Base-by-base conservation (phyloP, 306 rosid species). In the Alnus rubra region DNA sequence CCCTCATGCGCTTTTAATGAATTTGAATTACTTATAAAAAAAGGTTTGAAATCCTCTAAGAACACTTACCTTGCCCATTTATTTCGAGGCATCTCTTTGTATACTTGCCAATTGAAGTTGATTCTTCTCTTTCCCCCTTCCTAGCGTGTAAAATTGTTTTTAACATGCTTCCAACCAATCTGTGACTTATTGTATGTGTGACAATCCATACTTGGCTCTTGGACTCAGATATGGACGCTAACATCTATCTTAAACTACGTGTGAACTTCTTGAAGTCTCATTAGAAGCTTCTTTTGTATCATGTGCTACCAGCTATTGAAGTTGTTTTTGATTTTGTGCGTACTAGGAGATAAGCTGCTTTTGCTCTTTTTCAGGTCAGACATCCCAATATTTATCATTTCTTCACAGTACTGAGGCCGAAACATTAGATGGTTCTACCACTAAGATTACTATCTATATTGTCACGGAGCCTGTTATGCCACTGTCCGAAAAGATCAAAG, bases 401-500 rank as follows among this genome's bases (percentile, higher is more conserved):
- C 99, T 96, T 74, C 98, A 96, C 63, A 93, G 99, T 82, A 87
- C 97, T 0, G 98, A 96, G 89, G 74, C 85, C 5, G 99, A 93
- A 83, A 84, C 90, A 76, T 37, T 73, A 65, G 99, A 93, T 13
- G 92, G 85, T 14, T 85, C 93, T 81, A 71, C 94, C 62, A 13
- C 93, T 49, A 96, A 93, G 93, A 90, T 91, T 69, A 91, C 92
- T 0, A 93, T 96, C 78, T 93, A 96, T 83, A 91, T 96, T 80
- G 99, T 96, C 53, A 96, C 98, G 4, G 99, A 96, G 85, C 98
- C 99, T 77, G 98, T 93, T 62, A 87, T 93, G 91, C 98, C 94
- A 23, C 84, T 93, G 59, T 90, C 96, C 0, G 97, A 91, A 72
- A 96, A 89, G 92, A 89, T 93, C 74, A 90, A 80, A 83, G 99